A percentile compares a stretch with the other conserved stretches of the same genome.
phyloP scores from a whole-genome alignment of 2,329 filamentous ascomycete species.

The Pleomassaria siparia region DNA sequence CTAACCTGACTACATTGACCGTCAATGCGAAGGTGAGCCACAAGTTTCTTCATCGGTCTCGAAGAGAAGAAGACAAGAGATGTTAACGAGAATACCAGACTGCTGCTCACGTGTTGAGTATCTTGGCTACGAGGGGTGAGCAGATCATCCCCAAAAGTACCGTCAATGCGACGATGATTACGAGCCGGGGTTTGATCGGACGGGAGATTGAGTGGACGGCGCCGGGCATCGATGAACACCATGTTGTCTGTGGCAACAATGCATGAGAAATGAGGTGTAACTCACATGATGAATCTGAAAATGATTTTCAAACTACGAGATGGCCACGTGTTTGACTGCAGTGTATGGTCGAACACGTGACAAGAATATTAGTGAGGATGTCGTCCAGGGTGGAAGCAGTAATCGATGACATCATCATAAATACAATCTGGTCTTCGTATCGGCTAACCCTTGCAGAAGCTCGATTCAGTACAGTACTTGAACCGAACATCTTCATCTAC shows the following conservation, averaged over 20 bases:
- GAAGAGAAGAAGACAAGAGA: not conserved
- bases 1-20: constrained; percentile 38
- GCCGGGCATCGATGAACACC: constrained; percentile 27
- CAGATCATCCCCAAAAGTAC: constrained; percentile 40
- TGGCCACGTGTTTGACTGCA: no score
- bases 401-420: no score
- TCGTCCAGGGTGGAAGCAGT: no score
- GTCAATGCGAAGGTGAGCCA: constrained; percentile 41
- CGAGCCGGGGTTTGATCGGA: constrained; percentile 27
- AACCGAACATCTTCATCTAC: no score
- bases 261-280: constrained; percentile 13
- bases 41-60: no score
- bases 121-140: constrained; percentile 33
- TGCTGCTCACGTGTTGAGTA: constrained; percentile 38
- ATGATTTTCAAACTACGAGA: not conserved
- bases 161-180: constrained; percentile 33
- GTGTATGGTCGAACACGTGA: no score
- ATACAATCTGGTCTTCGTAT: no score
- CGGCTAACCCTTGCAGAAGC: no score
- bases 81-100: constrained; percentile 20
- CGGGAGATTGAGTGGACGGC: constrained; percentile 34
- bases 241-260: constrained; percentile 36
- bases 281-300: not conserved
- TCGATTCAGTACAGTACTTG: no score
- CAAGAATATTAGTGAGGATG: no score